Base-by-base conservation (phyloP, 306 rosid species). In the Sechiopsis laciniata region DNA sequence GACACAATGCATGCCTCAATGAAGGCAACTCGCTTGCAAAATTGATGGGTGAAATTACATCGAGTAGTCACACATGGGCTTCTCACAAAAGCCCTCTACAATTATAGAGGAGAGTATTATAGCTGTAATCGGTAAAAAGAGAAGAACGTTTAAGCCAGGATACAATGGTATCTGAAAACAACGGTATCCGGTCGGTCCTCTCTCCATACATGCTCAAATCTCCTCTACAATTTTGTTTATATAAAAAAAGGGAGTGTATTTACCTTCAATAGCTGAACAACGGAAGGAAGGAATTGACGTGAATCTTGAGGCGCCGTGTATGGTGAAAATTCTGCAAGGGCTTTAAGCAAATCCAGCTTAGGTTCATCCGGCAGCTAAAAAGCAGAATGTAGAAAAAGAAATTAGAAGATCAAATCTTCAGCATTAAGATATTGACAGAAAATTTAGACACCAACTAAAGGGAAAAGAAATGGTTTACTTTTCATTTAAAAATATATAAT, bases 301-400 rank as follows among this genome's bases (percentile, higher is more conserved):
- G 99, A 95, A 80, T 95, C 99, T 82, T 85, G 97, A 12, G 97
- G 96, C 3, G 89, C 81, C 55, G 97, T 86, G 77, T 80, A 95
- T 35, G 96, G 97, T 56, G 99, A 89, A 81, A 91, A 81, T 84
- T 95, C 96, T 40, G 99, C 99, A 71, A 95, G 95, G 77, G 87
- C 89, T 85, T 91, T 89, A 66, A 95, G 97, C 82, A 95, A 83
- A 85, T 95, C 96, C 71, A 89, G 87, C 81, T 92, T 91, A 53
- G 95, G 85, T 58, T 95, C 97, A 81, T 87, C 99, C 54, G 97
- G 96, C 79, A 95, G 88, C 99, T 95, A 87, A 75, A 37, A 74
- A 37, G 65, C 40, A 77, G 40, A 76, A 71, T 20, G 60, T 10
- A 40, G 16, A 55, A 40, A 40, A 40, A 40, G 6, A 68, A 11